phyloP scores from a whole-genome alignment of 2,329 filamentous ascomycete species.

The Aspergillus luchuensis region DNA sequence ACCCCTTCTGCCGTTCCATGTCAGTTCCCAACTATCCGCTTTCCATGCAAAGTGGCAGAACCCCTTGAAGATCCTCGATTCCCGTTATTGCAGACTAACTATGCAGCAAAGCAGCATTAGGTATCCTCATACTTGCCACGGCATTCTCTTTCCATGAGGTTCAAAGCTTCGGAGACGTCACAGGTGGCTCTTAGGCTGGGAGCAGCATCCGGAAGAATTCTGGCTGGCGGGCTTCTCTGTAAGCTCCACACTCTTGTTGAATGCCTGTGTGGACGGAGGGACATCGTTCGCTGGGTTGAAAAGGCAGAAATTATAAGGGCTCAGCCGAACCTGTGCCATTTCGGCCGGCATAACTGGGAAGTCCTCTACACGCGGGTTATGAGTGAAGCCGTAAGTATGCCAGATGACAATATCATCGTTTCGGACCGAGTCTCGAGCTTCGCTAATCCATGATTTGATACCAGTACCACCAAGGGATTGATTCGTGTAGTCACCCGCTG shows the following conservation, averaged over 20 bases:
- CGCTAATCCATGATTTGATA: conserved; percentile 20
- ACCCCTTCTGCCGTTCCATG: too few relatives aligned
- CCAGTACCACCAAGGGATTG: conserved; percentile 39
- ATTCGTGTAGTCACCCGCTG: conserved; percentile 55
- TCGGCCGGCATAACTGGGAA: conserved; percentile 9
- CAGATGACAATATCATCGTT: conserved; percentile 39
- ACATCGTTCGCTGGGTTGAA: background rate
- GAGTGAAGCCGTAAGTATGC: conserved; percentile 23
- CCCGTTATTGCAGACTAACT: too few relatives aligned
- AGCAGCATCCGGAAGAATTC: background rate
- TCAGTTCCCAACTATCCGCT: too few relatives aligned
- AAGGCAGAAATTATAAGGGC: background rate
- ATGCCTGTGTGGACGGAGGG: background rate
- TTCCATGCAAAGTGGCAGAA: too few relatives aligned
- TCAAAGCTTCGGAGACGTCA: background rate
- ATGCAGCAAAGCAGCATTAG: too few relatives aligned
- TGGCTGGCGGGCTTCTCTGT: background rate
- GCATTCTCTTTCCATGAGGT: too few relatives aligned
- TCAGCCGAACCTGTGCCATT: background rate
- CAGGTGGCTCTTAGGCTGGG: background rate
- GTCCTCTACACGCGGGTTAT: conserved; percentile 10
- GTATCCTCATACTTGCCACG: too few relatives aligned
- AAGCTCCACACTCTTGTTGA: background rate
- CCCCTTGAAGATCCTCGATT: too few relatives aligned
- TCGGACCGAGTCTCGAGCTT: conserved; percentile 17